These are phyloP conservation scores for Xerocomellus intermedius DNA, from an alignment of 768 basidiomycete genomes.

Conservation along the genomic window DNA sequence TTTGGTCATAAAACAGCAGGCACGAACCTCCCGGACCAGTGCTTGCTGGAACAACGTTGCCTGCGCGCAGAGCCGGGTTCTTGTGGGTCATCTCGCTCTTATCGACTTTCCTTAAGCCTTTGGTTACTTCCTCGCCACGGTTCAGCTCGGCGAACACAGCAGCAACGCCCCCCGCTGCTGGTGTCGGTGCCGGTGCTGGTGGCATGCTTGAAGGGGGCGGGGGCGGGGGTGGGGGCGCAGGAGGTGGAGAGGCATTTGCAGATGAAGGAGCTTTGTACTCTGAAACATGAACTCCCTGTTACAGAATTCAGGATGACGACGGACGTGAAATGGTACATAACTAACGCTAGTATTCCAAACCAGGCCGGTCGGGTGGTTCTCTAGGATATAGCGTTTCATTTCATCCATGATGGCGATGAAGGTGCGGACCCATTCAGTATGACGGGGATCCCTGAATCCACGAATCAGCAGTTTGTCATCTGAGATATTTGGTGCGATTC, in stretches of 20 bases:
- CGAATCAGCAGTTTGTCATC: constrained; percentile 3
- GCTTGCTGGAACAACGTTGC: constrained; percentile 47
- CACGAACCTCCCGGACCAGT: constrained; percentile 35
- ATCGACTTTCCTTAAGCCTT: constrained; percentile 89
- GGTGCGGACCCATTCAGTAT: constrained; percentile 83
- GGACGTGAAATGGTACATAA: not conserved
- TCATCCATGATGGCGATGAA: constrained; percentile 73
- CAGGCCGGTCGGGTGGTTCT: constrained; percentile 84
- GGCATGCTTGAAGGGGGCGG: constrained; percentile 45
- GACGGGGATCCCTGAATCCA: constrained; percentile 71
- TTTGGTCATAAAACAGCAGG: constrained; percentile 17
- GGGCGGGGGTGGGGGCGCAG: constrained; percentile 49
- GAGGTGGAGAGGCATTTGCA: constrained; percentile 33
- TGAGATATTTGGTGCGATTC: not conserved
- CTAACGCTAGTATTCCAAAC: constrained; percentile 83
- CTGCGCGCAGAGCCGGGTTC: constrained; percentile 79
- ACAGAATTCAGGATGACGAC: not conserved
- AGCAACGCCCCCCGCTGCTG: constrained; percentile 53
- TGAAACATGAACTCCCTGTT: constrained; percentile 55
- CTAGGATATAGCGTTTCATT: constrained; percentile 76
- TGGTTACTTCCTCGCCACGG: constrained; percentile 85
- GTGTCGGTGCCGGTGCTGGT: constrained; percentile 44
- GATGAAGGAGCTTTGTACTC: constrained; percentile 46
- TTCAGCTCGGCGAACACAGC: constrained; percentile 92
- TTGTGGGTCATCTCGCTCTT: constrained; percentile 99